Percentiles rank a stretch among this genome's conserved stretches.
Conservation (phyloP, 2,329 filamentous ascomycete species). For the Neonectria ditissima region DNA sequence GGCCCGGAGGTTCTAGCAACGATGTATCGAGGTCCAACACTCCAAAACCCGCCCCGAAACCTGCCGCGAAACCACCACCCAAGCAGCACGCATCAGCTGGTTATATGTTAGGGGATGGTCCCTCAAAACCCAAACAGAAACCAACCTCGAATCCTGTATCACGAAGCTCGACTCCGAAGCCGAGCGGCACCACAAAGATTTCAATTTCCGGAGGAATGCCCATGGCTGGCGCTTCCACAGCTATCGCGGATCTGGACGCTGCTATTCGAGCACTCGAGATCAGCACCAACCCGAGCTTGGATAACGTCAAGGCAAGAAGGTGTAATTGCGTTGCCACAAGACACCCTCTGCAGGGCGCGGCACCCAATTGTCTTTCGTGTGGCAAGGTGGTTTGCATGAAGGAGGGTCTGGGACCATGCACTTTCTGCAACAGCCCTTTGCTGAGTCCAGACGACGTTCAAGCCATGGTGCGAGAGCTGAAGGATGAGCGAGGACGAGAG, state of each 20-base stretch:
- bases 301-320: conserved; percentile 67
- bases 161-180: conserved; percentile 66
- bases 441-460: conserved; percentile 81
- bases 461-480: conserved; percentile 85
- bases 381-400: conserved; percentile 96
- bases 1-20: conserved; percentile 55
- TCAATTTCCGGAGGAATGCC: conserved; percentile 81
- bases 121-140: conserved; percentile 67
- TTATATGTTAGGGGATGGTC: conserved; percentile 82
- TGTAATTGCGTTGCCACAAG: conserved; percentile 91
- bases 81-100: conserved; percentile 74
- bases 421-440: conserved; percentile 83
- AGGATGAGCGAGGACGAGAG: conserved; percentile 87
- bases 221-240: conserved; percentile 84
- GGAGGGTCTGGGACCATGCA: conserved; percentile 93
- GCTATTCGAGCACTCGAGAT: conserved; percentile 91
- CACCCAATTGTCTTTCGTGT: conserved; percentile 91
- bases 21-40: conserved; percentile 52
- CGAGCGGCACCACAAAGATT: conserved; percentile 70
- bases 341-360: conserved; percentile 89
- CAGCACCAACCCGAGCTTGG: conserved; percentile 85
- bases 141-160: conserved; percentile 64
- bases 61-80: conserved; percentile 57
- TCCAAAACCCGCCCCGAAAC: conserved; percentile 46
- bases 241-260: conserved; percentile 77